Percentiles rank a stretch among this genome's conserved stretches.
These are phyloP conservation scores for Kodamaea suecica DNA, from an alignment of 1,139 yeast species.

Conservation along the genomic window DNA sequence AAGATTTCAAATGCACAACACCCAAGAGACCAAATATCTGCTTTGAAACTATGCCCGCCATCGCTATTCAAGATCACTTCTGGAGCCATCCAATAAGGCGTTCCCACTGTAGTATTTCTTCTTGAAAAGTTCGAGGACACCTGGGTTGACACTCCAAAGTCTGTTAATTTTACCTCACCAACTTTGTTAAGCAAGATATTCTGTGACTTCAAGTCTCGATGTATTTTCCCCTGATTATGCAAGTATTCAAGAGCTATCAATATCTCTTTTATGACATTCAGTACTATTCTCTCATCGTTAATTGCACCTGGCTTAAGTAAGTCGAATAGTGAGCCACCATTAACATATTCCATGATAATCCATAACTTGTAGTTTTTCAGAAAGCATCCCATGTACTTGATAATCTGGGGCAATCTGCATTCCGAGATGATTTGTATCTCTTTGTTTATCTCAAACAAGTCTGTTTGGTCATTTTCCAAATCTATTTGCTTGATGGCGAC, in stretches of 20 bases:
- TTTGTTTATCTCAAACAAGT: slow-evolving; percentile 72
- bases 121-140: slow-evolving; percentile 72
- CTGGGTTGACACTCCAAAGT: slow-evolving; percentile 95
- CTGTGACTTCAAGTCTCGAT: slow-evolving; percentile 84
- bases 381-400: slow-evolving; percentile 77
- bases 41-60: slow-evolving; percentile 77
- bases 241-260: slow-evolving; percentile 68
- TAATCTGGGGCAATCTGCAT: slow-evolving; percentile 67
- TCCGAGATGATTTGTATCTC: slow-evolving; percentile 77
- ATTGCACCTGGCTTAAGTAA: slow-evolving; percentile 60
- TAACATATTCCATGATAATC: slow-evolving; percentile 83
- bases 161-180: slow-evolving; percentile 90
- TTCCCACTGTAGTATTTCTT: slow-evolving; percentile 91
- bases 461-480: slow-evolving; percentile 72
- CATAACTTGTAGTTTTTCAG: slow-evolving; percentile 75
- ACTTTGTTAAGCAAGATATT: slow-evolving; percentile 63
- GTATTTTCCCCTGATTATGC: slow-evolving; percentile 77
- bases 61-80: slow-evolving; percentile 81
- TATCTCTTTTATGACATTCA: slow-evolving; percentile 56
- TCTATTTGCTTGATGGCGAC: slow-evolving; percentile 77
- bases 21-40: slow-evolving; percentile 96
- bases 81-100: slow-evolving; percentile 99
- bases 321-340: slow-evolving; percentile 82
- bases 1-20: slow-evolving; percentile 83
- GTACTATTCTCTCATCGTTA: slow-evolving; percentile 43